Evolutionary conservation across 345 rosid species (phyloP), one percentile per base, ranked within the genome.

Genomic region (Euphorbia tirucalli): DNA sequence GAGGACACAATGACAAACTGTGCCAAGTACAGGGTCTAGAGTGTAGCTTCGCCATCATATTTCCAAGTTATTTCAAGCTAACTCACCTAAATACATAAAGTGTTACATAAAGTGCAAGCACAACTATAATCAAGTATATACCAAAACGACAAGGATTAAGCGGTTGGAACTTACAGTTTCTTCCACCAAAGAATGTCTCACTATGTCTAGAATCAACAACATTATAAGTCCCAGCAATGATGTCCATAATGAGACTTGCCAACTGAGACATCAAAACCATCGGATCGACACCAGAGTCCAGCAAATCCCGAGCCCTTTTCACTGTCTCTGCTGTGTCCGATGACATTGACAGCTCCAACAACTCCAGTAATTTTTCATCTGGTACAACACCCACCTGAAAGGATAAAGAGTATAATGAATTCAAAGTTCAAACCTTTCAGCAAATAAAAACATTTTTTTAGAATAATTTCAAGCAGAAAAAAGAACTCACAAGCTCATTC

Each of bases 231-330:
- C 99, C 99, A 73, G 97, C 92, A 76, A 95, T 95, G 74, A 95
- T 83, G 77, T 95, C 97, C 97, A 92, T 95, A 44, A 95, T 95
- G 71, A 95, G 97, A 79, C 93, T 89, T 44, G 97, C 99, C 71
- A 95, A 79, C 80, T 95, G 99, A 84, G 97, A 95, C 97, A 95
- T 92, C 85, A 95, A 82, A 70, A 88, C 86, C 82, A 92, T 81
- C 58, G 99, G 97, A 80, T 92, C 97, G 77, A 92, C 88, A 60
- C 99, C 99, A 8, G 93, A 90, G 73, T 95, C 93, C 92, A 90
- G 81, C 79, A 92, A 86, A 77, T 92, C 96, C 85, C 99, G 82
- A 57, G 97, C 93, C 78, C 93, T 87, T 86, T 88, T 95, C 65
- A 95, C 97, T 0, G 97, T 95, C 83, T 90, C 97, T 46, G 93